phyloP scores from a whole-genome alignment of 2,329 filamentous ascomycete species.

The Cyphellophora europaea region DNA sequence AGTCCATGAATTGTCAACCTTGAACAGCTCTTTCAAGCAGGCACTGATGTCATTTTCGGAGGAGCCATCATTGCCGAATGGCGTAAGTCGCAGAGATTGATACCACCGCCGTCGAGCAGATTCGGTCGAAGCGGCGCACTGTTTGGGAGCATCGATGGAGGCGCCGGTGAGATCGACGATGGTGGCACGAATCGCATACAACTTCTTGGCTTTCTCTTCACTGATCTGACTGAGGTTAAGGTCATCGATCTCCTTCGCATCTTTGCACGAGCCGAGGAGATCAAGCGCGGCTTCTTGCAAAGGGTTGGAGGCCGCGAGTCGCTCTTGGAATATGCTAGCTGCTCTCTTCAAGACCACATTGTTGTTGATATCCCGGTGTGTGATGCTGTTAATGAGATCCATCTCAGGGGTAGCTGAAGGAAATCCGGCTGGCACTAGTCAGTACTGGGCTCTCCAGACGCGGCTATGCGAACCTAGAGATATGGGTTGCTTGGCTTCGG shows the following conservation, averaged over 20 bases:
- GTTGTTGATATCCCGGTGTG: neutral
- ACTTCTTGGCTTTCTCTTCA: conserved; percentile 1
- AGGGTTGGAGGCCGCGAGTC: neutral
- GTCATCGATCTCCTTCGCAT: neutral
- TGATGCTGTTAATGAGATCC: neutral
- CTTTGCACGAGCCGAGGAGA: conserved; percentile 1
- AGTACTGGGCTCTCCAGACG: too few species aligned
- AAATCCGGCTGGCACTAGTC: too few species aligned
- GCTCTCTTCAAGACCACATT: neutral
- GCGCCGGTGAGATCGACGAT: neutral
- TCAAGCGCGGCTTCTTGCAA: neutral
- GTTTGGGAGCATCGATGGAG: neutral
- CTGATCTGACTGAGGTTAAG: neutral
- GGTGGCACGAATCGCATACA: conserved; percentile 1
- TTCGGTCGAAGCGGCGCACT: neutral
- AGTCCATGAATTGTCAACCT: conserved; percentile 3
- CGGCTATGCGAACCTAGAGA: too few species aligned
- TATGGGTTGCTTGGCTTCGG: too few species aligned
- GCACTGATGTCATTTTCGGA: neutral
- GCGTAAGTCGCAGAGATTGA: neutral
- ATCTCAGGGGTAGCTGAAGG: neutral
- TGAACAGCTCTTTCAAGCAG: conserved; percentile 1
- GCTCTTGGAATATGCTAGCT: neutral
- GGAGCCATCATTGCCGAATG: conserved; percentile 1
- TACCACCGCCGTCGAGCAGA: neutral